These are phyloP conservation scores for Ascobolus immersus DNA, from an alignment of 495 filamentous ascomycete genomes.

Conservation along the genomic window DNA sequence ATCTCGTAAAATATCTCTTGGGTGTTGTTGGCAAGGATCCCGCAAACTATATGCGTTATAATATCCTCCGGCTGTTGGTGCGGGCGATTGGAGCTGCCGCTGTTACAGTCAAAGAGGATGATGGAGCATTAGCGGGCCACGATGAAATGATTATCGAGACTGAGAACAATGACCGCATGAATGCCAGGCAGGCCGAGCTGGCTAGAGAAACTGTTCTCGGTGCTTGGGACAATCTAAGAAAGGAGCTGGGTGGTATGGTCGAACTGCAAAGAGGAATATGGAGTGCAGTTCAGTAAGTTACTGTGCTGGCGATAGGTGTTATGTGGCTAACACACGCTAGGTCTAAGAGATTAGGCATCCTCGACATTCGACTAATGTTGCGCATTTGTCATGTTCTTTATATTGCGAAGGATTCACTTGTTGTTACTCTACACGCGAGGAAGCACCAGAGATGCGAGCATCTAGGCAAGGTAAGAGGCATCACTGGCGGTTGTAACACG, in stretches of 20 bases:
- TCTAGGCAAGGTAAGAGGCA: no score
- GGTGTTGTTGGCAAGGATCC: conserved; percentile 45
- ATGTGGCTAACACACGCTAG: no score
- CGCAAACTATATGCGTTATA: conserved; percentile 53
- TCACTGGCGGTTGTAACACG: no score
- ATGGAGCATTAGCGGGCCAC: conserved; percentile 15
- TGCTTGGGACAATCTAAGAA: conserved; percentile 48
- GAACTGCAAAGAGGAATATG: conserved; percentile 47
- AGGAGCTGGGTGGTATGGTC: conserved; percentile 35
- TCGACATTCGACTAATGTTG: no score
- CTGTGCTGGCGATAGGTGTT: no score
- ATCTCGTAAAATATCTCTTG: conserved; percentile 43
- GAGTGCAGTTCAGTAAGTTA: conserved; percentile 30
- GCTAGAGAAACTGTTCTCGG: conserved; percentile 50
- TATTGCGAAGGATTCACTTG: no score
- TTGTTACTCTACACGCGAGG: no score
- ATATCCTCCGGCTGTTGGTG: conserved; percentile 40
- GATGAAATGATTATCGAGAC: conserved; percentile 61
- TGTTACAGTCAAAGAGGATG: conserved; percentile 19
- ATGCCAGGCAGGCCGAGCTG: conserved; percentile 31
- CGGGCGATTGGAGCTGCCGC: conserved; percentile 55
- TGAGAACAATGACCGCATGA: conserved; percentile 33
- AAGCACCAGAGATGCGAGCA: no score
- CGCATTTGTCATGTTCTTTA: no score
- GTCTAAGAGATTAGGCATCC: no score